These are phyloP conservation scores for Diplodia sapinea DNA, from an alignment of 2,329 filamentous ascomycete species.

Conservation along the genomic window DNA sequence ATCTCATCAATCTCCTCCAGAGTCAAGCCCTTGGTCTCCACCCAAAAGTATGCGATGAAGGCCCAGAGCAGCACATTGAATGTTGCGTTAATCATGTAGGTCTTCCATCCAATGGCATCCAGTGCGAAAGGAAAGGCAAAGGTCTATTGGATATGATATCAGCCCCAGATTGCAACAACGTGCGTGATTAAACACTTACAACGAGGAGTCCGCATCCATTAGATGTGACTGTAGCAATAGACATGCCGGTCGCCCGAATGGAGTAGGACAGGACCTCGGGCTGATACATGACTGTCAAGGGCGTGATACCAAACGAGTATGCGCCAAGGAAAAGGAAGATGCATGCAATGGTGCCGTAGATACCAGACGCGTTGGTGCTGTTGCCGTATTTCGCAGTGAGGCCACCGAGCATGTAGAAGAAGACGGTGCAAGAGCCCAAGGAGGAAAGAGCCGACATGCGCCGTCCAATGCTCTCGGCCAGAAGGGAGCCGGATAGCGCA, in stretches of 20 bases:
- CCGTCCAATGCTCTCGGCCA: conserved; percentile 24
- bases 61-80: conserved; percentile 51
- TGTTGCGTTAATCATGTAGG: conserved; percentile 56
- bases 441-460: conserved; percentile 32
- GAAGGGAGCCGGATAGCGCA: conserved; percentile 32
- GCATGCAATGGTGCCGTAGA: conserved; percentile 47
- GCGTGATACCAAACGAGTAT: conserved; percentile 45
- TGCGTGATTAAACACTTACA: not conserved
- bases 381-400: conserved; percentile 41
- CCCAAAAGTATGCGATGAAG: conserved; percentile 46
- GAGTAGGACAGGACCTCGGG: conserved; percentile 44
- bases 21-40: conserved; percentile 35
- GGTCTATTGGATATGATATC: conserved; percentile 44
- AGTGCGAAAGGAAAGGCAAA: conserved; percentile 47
- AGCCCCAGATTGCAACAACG: not conserved
- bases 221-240: conserved; percentile 38
- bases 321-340: conserved; percentile 45
- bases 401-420: conserved; percentile 14
- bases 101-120: conserved; percentile 53
- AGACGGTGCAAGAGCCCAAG: conserved; percentile 29
- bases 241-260: conserved; percentile 43
- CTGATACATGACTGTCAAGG: conserved; percentile 45
- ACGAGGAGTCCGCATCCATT: not conserved
- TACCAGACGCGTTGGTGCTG: conserved; percentile 47
- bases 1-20: conserved; percentile 35